Base-by-base conservation (phyloP, 768 basidiomycete genomes). In the Galerina sulciceps region DNA sequence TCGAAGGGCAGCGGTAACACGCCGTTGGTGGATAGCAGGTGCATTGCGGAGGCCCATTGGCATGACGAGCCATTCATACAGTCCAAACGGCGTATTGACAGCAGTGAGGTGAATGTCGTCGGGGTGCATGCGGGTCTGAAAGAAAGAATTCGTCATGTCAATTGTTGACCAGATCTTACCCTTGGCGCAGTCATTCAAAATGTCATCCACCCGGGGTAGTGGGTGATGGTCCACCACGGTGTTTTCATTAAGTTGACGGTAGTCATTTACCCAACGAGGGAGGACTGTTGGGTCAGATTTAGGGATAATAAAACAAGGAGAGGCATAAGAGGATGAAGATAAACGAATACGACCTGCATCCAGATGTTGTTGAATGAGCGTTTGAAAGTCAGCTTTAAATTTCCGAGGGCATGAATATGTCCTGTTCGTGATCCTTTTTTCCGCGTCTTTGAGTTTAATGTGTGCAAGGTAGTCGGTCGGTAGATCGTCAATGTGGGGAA, bases 51-150 rank as follows among this genome's bases (percentile, higher is more conserved):
- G 54, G 0, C 74, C 77, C 48, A 75, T 69, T 0, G 74, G 77
- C 77, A 80, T 79, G 0, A 79, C 76, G 0, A 62, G 34, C 69
- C 69, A 77, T 55, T 81, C 74, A 53, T 70, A 79, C 0, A 68
- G 45, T 1, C 78, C 69, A 67, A 72, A 56, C 60, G 69, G 41
- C 52, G 71, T 41, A 58, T 67, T 20, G 31, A 58, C 61, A 69
- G 73, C 35, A n/a, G n/a, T 57, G 14, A 51, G 18, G 10, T 66
- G 62, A 2, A 69, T 55, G 20, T 71, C 61, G 17, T 69, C 57
- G 0, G 68, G 64, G 17, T 69, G 60, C 55, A 72, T 60, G 0
- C 55, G 34, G 0, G 64, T 72, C n/a, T 70, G 69, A 18, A 70
- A 72, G 26, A 69, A 72, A 0, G 58, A 41, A 43, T 72, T 62